Evolutionary conservation across 179 eudicot species (phyloP).

Genomic region (Patellifolia procumbens): DNA sequence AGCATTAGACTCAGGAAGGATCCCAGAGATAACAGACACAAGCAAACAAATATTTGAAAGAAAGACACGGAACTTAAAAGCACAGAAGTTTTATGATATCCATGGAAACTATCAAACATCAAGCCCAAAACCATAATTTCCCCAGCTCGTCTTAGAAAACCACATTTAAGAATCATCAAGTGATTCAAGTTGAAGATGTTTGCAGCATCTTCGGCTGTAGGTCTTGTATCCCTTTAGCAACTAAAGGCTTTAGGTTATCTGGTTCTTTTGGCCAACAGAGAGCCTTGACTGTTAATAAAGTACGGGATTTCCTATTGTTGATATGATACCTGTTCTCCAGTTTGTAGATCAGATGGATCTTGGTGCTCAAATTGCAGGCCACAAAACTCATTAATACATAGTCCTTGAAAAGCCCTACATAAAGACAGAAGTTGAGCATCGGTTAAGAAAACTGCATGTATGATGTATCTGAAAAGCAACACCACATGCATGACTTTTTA

Average conservation of each 20-base stretch:
- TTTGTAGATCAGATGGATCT: slow-evolving; percentile 72
- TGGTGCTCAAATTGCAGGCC: slow-evolving; percentile 89
- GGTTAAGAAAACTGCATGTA: background rate
- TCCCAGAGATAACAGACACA: background rate
- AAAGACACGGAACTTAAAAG: background rate
- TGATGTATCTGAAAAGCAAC: background rate
- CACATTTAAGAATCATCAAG: background rate
- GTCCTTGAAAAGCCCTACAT: slow-evolving; percentile 97
- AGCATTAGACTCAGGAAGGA: background rate
- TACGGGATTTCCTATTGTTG: slow-evolving; percentile 8
- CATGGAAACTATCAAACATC: background rate
- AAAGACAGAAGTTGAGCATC: background rate
- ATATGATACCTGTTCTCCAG: slow-evolving; percentile 88
- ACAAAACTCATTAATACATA: slow-evolving; percentile 88
- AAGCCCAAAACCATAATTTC: background rate
- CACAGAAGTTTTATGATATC: background rate
- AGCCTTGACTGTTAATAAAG: background rate
- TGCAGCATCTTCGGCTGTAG: too few relatives aligned
- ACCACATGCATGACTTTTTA: background rate
- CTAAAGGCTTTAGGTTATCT: background rate
- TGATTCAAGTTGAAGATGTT: background rate
- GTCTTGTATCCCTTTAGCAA: background rate
- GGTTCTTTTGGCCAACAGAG: background rate
- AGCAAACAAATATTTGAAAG: background rate
- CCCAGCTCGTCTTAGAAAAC: background rate